Evolutionary conservation across 148 eudicot genomes (phyloP).

Genomic region (Tetragonia tetragonoides): DNA sequence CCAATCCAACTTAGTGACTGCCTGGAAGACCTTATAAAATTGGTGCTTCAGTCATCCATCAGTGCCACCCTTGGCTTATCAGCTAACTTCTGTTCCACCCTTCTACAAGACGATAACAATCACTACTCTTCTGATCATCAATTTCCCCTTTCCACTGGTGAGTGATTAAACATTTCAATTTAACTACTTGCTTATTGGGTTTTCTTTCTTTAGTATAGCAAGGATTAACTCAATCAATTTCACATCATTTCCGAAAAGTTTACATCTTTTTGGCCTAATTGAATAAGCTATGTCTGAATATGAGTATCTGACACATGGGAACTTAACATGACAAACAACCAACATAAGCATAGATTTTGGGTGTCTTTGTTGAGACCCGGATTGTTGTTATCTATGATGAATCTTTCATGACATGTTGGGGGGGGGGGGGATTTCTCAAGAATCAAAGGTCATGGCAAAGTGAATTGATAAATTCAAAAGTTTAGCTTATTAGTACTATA

Average conservation of each 20-base stretch:
- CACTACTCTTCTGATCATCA: not conserved
- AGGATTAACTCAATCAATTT: not conserved
- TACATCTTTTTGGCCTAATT: no score
- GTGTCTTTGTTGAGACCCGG: no score
- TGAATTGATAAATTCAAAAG: no score
- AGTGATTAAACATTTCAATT: not conserved
- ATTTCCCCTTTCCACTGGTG: conserved; percentile 12
- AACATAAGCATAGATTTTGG: no score
- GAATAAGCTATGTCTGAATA: no score
- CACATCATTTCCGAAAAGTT: not conserved
- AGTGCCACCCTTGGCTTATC: conserved; percentile 48
- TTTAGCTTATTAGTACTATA: no score
- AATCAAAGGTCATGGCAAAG: no score
- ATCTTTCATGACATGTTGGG: no score
- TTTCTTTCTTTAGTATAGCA: not conserved
- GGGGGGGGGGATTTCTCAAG: no score
- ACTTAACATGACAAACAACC: no score
- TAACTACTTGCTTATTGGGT: not conserved
- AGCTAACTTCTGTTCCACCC: conserved; percentile 42
- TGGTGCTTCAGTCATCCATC: conserved; percentile 46
- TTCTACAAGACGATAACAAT: conserved; percentile 31
- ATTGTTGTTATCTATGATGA: no score
- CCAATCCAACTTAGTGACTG: conserved; percentile 43
- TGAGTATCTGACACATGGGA: no score
- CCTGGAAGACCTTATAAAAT: conserved; percentile 46